Evolutionary conservation across 116 monocot genomes (phyloP), one percentile per base, ranked within the genome.

Genomic region (Iris pallida): DNA sequence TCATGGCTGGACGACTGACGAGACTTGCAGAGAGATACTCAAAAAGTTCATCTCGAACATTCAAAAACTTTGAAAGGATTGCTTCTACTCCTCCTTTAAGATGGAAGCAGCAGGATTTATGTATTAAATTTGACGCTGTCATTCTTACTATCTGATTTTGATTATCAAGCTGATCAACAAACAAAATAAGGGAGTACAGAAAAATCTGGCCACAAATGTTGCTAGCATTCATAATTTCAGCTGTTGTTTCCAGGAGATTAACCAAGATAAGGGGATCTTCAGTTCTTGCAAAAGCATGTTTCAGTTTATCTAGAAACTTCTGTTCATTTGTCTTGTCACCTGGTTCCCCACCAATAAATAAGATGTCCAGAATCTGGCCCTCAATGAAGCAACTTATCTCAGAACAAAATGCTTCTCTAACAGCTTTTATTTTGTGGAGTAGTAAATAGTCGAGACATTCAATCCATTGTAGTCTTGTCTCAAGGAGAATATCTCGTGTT

Each of bases 161-260:
- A 69, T 66, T 80, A 73, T 85, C 96, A 76, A 97, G 87, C 65
- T 89, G 92, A 76, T 83, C 89, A 44, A 92, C 73, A 54, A 97
- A 73, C 67, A 97, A 80, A 68, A 86, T 78, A 68, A 97, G 79
- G 5, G 79, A 84, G 51, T 76, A 59, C 43, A 82, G 67, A 70
- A 92, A 97, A 70, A 89, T 64, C 41, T 74, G 66, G 45, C 69
- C 74, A 77, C 64, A 68, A 61, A 83, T 59, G 55, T 83, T 87
- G 74, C 69, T 61, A 62, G 64, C 58, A 48, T 81, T 85, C 87
- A 97, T 87, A 55, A 97, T 78, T 68, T 59, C 79, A 68, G 84
- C 79, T 68, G 71, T 67, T 19, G 86, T 75, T 61, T 87, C 79
- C 48, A 97, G 53, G 71, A 97, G 78, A 60, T 92, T 92, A 59